Evolutionary conservation across 2,329 filamentous ascomycete species (phyloP), one percentile per base, ranked within the genome.

Genomic region (Leptographium wingfieldii): DNA sequence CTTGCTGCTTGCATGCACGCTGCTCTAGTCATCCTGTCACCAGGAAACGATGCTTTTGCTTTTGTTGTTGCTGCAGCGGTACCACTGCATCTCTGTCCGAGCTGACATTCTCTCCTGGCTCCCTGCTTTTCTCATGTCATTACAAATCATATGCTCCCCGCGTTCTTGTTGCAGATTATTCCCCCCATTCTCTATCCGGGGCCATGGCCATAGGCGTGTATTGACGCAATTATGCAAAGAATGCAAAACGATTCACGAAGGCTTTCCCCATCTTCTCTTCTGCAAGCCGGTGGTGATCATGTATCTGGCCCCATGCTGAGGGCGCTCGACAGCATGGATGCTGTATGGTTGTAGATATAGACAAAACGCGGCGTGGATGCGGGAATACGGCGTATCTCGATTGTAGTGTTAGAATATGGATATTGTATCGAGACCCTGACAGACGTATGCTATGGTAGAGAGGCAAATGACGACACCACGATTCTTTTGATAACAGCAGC

Each of bases 181-280:
- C 7, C 49, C 49, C 25, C 25, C 3, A 19, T 19, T 19, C 27
- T 16, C 25, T 10, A 25, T 31, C 49, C 22, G 27, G 12, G 53
- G 25, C 22, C 38, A 56, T 56, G 54, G 54, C 54, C 38, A 55
- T 33, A 40, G 53, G 53, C 53, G 53, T 38, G 52, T 55, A 40
- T 33, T 56, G 16, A 56, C 22, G 40, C 55, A 33, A 48, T 57
- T 29, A 49, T 16, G 38, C 27, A 48, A 33, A 49, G 33, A 48
- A 48, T 57, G 55, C 56, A 51, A 51, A 52, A 49, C 11, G 43
- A 57, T 57, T 52, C 46, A 57, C 27, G 56, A 56, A 56, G 16
- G 25, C 33, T 12, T n/a, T 48, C 22, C 38, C 33, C 1, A 12
- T 46, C 14, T 29, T 48, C 22, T 48, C 48, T 31, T 16, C 27